Evolutionary conservation across 2,329 filamentous ascomycete species (phyloP), one percentile per base, ranked within the genome.

Genomic region (Didymella glomerata): DNA sequence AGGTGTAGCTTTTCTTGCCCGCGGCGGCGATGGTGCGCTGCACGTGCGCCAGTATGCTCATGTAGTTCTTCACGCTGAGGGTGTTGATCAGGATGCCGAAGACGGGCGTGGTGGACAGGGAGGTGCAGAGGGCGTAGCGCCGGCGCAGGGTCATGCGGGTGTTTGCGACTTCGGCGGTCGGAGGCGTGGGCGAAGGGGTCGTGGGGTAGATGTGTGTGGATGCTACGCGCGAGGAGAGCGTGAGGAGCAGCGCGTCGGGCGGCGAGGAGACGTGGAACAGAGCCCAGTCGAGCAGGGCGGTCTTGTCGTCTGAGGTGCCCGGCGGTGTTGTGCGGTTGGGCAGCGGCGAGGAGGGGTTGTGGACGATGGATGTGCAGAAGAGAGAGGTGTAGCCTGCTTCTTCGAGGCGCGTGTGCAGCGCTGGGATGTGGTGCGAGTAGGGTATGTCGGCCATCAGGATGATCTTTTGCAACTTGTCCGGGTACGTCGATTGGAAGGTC

Each of bases 41-140:
- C 30, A 97, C 84, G 54, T 90, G 84, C 14, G 90, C 84, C 40
- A 98, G 87, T 0, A 93, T 93, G 14, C 87, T 81, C 63, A 97
- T 84, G 80, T 97, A 98, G 75, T 97, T 96, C 60, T 90, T 88
- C 6, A 98, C 92, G 22, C 90, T 94, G 4, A 99, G 86, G 0
- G 95, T 99, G 78, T 98, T 98, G 77, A 99, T 93, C 1, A 99
- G 82, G 61, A 99, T 97, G 8, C 95, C 95, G 68, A 97, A 92
- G 49, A 97, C 88, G 20, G 92, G 88, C 0, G 89, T 90, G 0
- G 92, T 92, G 18, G 89, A 87, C 27, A 98, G 87, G 0, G 87
- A 88, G 1, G 94, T 90, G 11, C 97, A 84, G 57, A 95, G 88
- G 1, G 90, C 95, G 77, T 98, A 99, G 36, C 95, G 91, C 2